Evolutionary conservation across 352 stramenopile genomes (phyloP).

Genomic region (Pythium oligandrum): DNA sequence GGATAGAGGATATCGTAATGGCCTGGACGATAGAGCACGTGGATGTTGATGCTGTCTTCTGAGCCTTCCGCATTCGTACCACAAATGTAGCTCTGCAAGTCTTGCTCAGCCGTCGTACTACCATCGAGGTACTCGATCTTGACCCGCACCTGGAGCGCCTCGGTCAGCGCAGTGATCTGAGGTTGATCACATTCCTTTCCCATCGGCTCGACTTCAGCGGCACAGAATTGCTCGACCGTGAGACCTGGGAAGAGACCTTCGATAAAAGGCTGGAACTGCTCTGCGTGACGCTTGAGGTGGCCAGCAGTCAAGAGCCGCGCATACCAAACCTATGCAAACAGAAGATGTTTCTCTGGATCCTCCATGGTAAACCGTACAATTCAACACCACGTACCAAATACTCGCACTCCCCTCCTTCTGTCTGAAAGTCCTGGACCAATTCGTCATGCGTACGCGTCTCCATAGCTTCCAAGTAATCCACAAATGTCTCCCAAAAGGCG

Average conservation of each 20-base stretch:
- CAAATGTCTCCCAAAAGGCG: constrained; percentile 91
- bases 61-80: constrained; percentile 9
- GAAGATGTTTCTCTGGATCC: not conserved
- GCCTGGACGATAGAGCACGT: constrained; percentile 91
- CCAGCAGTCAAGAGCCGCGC: constrained; percentile 78
- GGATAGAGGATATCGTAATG: constrained; percentile 96
- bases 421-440: constrained; percentile 79
- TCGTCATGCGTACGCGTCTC: constrained; percentile 64
- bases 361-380: not conserved
- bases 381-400: constrained; percentile 47
- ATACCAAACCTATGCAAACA: constrained; percentile 68
- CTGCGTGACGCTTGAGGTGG: constrained; percentile 83
- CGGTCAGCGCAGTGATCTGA: constrained; percentile 89
- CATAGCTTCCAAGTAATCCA: constrained; percentile 85
- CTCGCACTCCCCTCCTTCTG: constrained; percentile 78
- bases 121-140: constrained; percentile 94
- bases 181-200: constrained; percentile 92
- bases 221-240: constrained; percentile 83
- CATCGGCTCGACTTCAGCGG: constrained; percentile 88
- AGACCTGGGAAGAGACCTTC: constrained; percentile 74
- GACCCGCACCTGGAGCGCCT: constrained; percentile 86
- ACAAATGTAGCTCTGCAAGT: constrained; percentile 68
- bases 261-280: constrained; percentile 89
- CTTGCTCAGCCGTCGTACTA: constrained; percentile 34
- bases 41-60: constrained; percentile 29